Percentiles rank a stretch among this genome's conserved stretches.
Conservation (phyloP, 73 alveolate species). For the Paramecium biaurelia region DNA sequence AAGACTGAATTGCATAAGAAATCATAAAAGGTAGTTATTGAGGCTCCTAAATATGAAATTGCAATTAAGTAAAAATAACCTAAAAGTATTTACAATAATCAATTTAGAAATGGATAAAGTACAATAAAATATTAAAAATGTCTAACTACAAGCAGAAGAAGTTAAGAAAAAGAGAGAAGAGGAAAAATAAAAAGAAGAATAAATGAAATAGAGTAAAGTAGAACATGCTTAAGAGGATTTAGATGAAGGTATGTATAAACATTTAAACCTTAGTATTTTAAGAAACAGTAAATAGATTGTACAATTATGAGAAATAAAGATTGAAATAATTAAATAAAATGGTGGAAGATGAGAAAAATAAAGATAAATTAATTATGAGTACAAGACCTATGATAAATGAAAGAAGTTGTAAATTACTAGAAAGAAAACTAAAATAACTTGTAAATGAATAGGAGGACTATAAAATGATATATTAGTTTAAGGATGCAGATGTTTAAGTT, state of each 20-base stretch:
- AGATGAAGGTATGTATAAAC: background rate
- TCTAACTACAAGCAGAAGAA: background rate
- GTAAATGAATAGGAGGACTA: background rate
- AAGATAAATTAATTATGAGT: background rate
- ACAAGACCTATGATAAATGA: conserved; percentile 3
- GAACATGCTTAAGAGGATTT: background rate
- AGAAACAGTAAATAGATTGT: background rate
- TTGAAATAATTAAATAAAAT: background rate
- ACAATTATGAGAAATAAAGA: background rate
- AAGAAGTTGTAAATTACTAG: background rate
- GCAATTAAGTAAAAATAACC: background rate
- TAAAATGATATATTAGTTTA: background rate
- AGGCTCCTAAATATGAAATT: background rate
- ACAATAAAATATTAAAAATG: background rate
- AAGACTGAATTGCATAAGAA: background rate
- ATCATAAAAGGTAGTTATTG: background rate
- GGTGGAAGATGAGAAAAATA: background rate
- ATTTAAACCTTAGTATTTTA: background rate
- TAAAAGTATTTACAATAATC: background rate
- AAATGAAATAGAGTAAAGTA: background rate
- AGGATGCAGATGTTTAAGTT: background rate
- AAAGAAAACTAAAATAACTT: background rate
- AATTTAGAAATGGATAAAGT: background rate
- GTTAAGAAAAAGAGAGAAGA: background rate
- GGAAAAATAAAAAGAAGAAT: background rate